Percentiles rank a stretch among this genome's conserved stretches.
Conservation (phyloP, 495 filamentous ascomycete species). For the Tetracladium setigerum region DNA sequence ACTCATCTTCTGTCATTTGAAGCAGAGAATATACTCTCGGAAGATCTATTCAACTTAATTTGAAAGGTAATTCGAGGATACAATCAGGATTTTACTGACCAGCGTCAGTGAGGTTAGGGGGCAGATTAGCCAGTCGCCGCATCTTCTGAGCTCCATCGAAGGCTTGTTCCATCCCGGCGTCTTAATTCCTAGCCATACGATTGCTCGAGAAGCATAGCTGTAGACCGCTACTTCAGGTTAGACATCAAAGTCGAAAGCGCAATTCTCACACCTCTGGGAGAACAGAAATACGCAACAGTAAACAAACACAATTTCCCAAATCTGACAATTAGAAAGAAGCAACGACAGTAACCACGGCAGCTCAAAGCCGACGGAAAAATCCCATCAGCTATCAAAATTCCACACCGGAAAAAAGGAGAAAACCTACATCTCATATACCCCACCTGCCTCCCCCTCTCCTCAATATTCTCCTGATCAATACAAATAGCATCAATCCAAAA, state of each 20-base stretch:
- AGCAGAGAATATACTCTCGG: neutral
- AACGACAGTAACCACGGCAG: no score
- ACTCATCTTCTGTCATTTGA: neutral
- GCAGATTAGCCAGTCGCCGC: neutral
- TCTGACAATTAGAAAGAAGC: no score
- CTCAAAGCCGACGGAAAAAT: no score
- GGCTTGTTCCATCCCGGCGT: neutral
- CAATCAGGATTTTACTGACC: neutral
- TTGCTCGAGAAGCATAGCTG: constrained; percentile 3
- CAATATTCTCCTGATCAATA: constrained; percentile 10
- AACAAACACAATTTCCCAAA: no score
- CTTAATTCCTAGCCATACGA: constrained; percentile 7
- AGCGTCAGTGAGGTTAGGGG: neutral
- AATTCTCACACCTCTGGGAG: no score
- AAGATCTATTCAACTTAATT: neutral
- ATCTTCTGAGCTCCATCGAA: constrained; percentile 3
- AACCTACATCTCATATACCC: neutral
- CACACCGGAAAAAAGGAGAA: neutral
- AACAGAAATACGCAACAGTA: no score
- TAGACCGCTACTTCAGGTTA: constrained; percentile 4
- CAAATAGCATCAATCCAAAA: constrained; percentile 9
- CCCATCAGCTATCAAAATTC: no score
- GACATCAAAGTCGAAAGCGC: neutral
- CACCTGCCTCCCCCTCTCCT: neutral
- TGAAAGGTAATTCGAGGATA: neutral